Base-by-base conservation (phyloP, 2,329 filamentous ascomycete genomes). In the Lecanicillium sp. region DNA sequence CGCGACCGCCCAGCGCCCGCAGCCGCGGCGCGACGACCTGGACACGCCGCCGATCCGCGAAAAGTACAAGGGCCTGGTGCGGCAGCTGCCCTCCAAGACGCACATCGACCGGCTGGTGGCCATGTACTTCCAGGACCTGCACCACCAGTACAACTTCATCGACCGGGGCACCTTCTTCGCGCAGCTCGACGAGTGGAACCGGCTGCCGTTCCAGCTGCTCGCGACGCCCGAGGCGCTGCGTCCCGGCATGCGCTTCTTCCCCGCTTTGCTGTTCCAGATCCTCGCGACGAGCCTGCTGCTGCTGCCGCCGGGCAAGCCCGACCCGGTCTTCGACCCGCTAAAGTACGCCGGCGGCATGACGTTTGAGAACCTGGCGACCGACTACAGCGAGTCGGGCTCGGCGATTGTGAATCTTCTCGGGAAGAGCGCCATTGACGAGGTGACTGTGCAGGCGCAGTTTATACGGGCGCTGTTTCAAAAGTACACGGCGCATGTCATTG, bases 291-390 rank as follows among this genome's bases (percentile, higher is more conserved):
- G 75, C 14, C 61, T 84, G 35, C 65, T 83, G 43, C 69, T 74
- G 26, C 65, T 82, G 20, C 72, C 74, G 0, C 64, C 70, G 2
- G 67, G 47, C 9, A 43, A 68, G 9, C 62, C 70, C 8, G 70
- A 77, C 24, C 61, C 70, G 32, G 70, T 65, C 4, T 78, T 81
- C 38, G 73, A 78, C 23, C 67, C 71, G 2, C 65, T 84, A 41
- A 81, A 82, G 58, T 81, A 81, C 55, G 73, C 75, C 1, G 72
- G 69, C 3, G 74, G 70, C 40, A 80, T 81, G 74, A 74, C 73
- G 2, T 79, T 81, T 51, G 77, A 81, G 58, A 77, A 82, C 43
- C 61, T 84, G 17, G 78, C 79, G 2, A 64, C 67, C 14, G 79
- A 82, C 49, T 83, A 82, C 56, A 81, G 78, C 55, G 78, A 83